These are phyloP conservation scores for Camelina sativa DNA, from an alignment of 345 rosid genomes.

Conservation along the genomic window DNA sequence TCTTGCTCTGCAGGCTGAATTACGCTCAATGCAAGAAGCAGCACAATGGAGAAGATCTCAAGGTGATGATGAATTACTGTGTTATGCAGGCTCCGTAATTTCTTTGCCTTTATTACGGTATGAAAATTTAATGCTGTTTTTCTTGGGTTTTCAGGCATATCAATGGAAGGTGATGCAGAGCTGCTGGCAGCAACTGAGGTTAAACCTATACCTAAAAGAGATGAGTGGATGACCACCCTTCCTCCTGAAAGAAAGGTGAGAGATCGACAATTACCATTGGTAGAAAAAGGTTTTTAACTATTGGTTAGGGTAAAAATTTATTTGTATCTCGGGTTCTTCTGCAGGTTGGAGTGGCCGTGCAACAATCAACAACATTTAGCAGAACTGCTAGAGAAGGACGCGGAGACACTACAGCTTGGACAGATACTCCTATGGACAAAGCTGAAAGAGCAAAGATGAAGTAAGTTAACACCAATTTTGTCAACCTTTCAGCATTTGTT, in stretches of 20 bases:
- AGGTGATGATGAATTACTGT: slow-evolving; percentile 49
- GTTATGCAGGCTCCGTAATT: slow-evolving; percentile 14
- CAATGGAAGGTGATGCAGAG: slow-evolving; percentile 96
- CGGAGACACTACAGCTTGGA: slow-evolving; percentile 89
- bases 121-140: slow-evolving; percentile 25
- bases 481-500: slow-evolving; percentile 7
- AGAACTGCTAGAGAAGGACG: slow-evolving; percentile 74
- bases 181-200: slow-evolving; percentile 72
- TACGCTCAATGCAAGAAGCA: slow-evolving; percentile 89
- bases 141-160: slow-evolving; percentile 63
- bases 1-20: slow-evolving; percentile 58
- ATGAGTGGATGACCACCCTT: slow-evolving; percentile 97
- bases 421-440: slow-evolving; percentile 84
- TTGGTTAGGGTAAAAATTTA: not conserved
- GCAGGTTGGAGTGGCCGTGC: slow-evolving; percentile 80
- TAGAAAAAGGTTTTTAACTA: not conserved
- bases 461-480: slow-evolving; percentile 43
- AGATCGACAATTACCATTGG: not conserved
- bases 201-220: slow-evolving; percentile 71
- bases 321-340: slow-evolving; percentile 19
- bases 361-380: slow-evolving; percentile 73
- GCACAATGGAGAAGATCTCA: slow-evolving; percentile 93
- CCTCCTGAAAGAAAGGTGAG: slow-evolving; percentile 94
- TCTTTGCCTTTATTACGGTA: slow-evolving; percentile 6
- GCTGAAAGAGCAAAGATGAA: slow-evolving; percentile 89